Evolutionary conservation across 306 rosid species (phyloP).

Genomic region (Malus fusca): DNA sequence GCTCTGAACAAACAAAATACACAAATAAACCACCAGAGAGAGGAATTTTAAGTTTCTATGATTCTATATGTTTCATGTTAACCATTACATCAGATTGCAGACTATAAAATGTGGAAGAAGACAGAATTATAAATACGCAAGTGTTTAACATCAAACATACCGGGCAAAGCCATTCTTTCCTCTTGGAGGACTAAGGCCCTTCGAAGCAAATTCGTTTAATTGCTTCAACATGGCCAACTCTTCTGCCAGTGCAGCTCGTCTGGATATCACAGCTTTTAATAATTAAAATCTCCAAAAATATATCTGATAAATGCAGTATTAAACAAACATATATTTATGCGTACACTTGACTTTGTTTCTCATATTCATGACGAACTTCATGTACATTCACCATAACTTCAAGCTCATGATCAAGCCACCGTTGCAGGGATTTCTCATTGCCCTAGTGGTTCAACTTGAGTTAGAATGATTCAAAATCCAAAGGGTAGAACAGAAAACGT

Average conservation of each 20-base stretch:
- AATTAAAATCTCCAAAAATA: conserved; percentile 13
- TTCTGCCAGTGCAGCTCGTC: conserved; percentile 97
- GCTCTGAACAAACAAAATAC: conserved; percentile 48
- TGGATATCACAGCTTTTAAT: conserved; percentile 31
- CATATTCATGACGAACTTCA: conserved; percentile 98
- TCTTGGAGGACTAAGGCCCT: conserved; percentile 93
- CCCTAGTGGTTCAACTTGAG: conserved; percentile 42
- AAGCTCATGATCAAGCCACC: conserved; percentile 97
- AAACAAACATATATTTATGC: conserved; percentile 22
- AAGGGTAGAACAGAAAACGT: conserved; percentile 5
- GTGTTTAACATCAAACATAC: conserved; percentile 25
- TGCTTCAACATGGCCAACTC: conserved; percentile 92
- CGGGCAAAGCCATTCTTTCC: conserved; percentile 90
- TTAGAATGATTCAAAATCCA: conserved; percentile 18
- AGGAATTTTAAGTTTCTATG: not conserved
- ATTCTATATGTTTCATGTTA: conserved; percentile 14
- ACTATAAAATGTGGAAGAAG: not conserved
- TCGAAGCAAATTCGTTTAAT: conserved; percentile 80
- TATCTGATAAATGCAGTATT: conserved; percentile 7
- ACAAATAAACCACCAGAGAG: conserved; percentile 23
- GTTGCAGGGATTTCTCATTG: conserved; percentile 89
- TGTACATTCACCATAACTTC: conserved; percentile 98
- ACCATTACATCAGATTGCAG: conserved; percentile 4
- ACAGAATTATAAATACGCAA: not conserved
- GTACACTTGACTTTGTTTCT: conserved; percentile 98